Conservation (phyloP, 2,329 filamentous ascomycete species). For the Stemphylium vesicarium region DNA sequence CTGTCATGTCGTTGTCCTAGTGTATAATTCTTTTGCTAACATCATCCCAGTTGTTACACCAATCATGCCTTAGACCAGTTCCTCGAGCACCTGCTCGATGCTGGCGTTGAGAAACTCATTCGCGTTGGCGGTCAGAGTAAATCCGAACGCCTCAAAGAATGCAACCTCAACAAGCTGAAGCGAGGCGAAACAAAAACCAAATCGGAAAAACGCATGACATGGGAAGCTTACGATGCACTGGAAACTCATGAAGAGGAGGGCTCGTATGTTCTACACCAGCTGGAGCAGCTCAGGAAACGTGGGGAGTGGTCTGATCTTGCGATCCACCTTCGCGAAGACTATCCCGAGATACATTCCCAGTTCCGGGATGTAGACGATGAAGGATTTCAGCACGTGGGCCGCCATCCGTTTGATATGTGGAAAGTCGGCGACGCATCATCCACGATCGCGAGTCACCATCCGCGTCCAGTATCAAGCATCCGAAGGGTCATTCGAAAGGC, state of each 20-base stretch:
- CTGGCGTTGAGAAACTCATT: conserved; percentile 59
- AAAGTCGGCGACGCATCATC: neutral
- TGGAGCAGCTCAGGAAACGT: no score
- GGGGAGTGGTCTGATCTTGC: conserved; percentile 9
- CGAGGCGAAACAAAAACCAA: conserved; percentile 26
- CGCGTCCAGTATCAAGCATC: no score
- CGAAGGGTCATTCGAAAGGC: conserved; percentile 2
- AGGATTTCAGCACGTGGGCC: conserved; percentile 24
- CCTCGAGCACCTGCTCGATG: conserved; percentile 64
- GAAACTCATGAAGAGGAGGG: no score
- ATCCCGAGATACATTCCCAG: conserved; percentile 26
- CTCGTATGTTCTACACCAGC: no score
- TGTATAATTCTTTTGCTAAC: no score
- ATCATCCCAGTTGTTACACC: conserved; percentile 50
- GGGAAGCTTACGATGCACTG: no score
- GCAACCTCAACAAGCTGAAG: conserved; percentile 54
- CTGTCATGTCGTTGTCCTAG: no score
- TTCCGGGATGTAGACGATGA: conserved; percentile 24
- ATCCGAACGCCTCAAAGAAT: conserved; percentile 56
- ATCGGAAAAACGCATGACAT: conserved; percentile 9
- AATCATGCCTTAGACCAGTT: conserved; percentile 65
- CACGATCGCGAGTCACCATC: no score
- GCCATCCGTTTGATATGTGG: conserved; percentile 36
- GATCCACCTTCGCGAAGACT: conserved; percentile 16
- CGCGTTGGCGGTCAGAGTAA: conserved; percentile 67